These are phyloP conservation scores for Copromyces sp. DNA, from an alignment of 495 filamentous ascomycete genomes.

Conservation along the genomic window DNA sequence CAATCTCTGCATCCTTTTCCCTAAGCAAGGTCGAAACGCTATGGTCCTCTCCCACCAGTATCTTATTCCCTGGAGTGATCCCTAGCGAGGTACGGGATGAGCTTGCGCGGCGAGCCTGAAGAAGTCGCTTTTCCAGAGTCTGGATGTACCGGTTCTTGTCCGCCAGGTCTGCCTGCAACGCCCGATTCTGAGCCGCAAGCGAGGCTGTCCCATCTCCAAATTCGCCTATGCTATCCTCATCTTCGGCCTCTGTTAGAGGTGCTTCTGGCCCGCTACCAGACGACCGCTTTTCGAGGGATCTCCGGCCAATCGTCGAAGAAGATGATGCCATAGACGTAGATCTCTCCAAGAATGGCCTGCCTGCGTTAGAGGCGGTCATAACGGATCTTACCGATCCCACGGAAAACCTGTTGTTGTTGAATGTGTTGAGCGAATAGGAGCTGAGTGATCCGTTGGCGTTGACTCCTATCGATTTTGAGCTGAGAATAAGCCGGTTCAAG, in stretches of 20 bases:
- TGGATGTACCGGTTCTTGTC: slow-evolving; percentile 96
- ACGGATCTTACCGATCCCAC: slow-evolving; percentile 62
- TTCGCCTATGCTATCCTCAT: slow-evolving; percentile 68
- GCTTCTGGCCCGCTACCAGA: slow-evolving; percentile 25
- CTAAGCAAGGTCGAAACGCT: slow-evolving; percentile 57
- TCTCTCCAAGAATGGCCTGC: slow-evolving; percentile 47
- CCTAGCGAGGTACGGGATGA: slow-evolving; percentile 74
- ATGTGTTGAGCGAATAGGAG: slow-evolving; percentile 31
- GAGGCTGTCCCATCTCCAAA: slow-evolving; percentile 82
- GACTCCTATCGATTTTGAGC: slow-evolving; percentile 89
- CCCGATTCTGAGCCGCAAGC: slow-evolving; percentile 67
- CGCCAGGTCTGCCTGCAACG: slow-evolving; percentile 81
- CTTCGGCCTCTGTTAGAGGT: slow-evolving; percentile 37
- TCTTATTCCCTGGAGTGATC: slow-evolving; percentile 46
- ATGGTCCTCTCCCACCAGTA: slow-evolving; percentile 56
- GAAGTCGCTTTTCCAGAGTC: slow-evolving; percentile 80
- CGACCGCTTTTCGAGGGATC: slow-evolving; percentile 33
- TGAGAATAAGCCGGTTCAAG: slow-evolving; percentile 87
- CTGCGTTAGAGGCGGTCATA: slow-evolving; percentile 54
- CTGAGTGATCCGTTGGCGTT: slow-evolving; percentile 66
- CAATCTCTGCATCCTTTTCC: slow-evolving; percentile 91
- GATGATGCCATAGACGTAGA: slow-evolving; percentile 57
- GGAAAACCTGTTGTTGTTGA: not conserved
- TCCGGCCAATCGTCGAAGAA: slow-evolving; percentile 45
- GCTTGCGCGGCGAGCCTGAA: slow-evolving; percentile 86